These are phyloP conservation scores for Paramecium octaurelia DNA, from an alignment of 73 alveolate species.

Conservation along the genomic window DNA sequence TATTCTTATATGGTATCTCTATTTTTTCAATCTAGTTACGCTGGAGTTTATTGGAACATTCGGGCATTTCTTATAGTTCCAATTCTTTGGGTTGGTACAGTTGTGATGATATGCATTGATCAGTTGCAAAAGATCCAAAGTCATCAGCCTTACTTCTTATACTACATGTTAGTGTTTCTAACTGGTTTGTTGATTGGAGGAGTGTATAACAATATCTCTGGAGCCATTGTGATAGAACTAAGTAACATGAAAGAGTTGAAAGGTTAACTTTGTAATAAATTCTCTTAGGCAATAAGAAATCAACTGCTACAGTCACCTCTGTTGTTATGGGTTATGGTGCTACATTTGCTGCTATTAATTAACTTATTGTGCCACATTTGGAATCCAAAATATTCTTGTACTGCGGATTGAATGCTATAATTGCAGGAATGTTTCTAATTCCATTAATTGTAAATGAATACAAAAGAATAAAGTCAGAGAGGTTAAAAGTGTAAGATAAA, in stretches of 20 bases:
- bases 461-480: not conserved
- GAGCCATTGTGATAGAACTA: slow-evolving; percentile 21
- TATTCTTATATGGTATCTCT: not conserved
- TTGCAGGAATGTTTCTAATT: slow-evolving; percentile 25
- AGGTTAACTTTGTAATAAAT: not conserved
- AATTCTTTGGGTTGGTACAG: not conserved
- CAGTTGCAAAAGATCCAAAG: not conserved
- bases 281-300: slow-evolving; percentile 6
- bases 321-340: slow-evolving; percentile 53
- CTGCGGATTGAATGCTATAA: not conserved
- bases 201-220: slow-evolving; percentile 12
- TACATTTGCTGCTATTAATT: slow-evolving; percentile 24
- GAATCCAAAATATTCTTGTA: not conserved
- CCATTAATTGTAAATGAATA: slow-evolving; percentile 6
- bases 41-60: slow-evolving; percentile 23
- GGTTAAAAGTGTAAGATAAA: not conserved
- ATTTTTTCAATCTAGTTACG: not conserved
- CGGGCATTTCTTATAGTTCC: slow-evolving; percentile 28
- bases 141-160: not conserved
- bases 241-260: slow-evolving; percentile 40
- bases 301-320: slow-evolving; percentile 34
- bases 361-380: not conserved
- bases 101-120: not conserved
- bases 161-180: not conserved
- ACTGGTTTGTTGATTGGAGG: slow-evolving; percentile 43